phyloP scores from a whole-genome alignment of 768 basidiomycete species.

The Lactarius trivialis region DNA sequence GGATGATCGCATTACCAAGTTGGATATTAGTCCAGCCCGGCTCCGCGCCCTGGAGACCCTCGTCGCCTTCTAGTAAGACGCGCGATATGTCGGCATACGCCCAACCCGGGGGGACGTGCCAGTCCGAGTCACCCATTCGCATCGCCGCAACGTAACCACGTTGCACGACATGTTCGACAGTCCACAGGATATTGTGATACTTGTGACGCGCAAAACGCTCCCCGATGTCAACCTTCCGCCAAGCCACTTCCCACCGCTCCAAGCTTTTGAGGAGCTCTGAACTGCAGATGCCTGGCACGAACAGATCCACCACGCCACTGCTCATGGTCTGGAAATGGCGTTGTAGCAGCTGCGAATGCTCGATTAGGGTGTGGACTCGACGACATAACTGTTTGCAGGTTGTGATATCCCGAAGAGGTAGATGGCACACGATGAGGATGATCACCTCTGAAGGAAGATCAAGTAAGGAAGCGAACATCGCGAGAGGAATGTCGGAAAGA shows the following conservation, averaged over 20 bases:
- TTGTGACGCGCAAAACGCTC: slow-evolving; percentile 15
- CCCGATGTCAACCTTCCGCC: slow-evolving; percentile 16
- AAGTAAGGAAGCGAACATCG: slow-evolving; percentile 1
- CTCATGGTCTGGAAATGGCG: slow-evolving; percentile 12
- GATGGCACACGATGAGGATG: slow-evolving; percentile 2
- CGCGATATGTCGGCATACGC: slow-evolving; percentile 16
- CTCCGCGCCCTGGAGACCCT: neutral
- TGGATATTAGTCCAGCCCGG: slow-evolving; percentile 10
- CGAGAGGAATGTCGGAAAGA: neutral
- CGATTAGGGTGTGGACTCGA: slow-evolving; percentile 5
- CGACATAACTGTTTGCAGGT: slow-evolving; percentile 13
- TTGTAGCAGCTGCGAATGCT: slow-evolving; percentile 8
- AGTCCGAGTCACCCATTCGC: slow-evolving; percentile 14
- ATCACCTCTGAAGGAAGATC: slow-evolving; percentile 9
- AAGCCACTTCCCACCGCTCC: slow-evolving; percentile 14
- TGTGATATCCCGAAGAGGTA: slow-evolving; percentile 10
- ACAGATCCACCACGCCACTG: slow-evolving; percentile 14
- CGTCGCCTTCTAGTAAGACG: neutral
- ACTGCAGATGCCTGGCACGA: slow-evolving; percentile 8
- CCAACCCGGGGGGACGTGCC: slow-evolving; percentile 18
- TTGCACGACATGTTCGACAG: slow-evolving; percentile 16
- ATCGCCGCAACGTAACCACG: slow-evolving; percentile 14
- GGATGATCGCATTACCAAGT: slow-evolving; percentile 8
- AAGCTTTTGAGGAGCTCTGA: slow-evolving; percentile 9
- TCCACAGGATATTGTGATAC: slow-evolving; percentile 18